A percentile compares a stretch with the other conserved stretches of the same genome.
phyloP scores from a whole-genome alignment of 768 basidiomycete genomes.

The Russula olivacea region DNA sequence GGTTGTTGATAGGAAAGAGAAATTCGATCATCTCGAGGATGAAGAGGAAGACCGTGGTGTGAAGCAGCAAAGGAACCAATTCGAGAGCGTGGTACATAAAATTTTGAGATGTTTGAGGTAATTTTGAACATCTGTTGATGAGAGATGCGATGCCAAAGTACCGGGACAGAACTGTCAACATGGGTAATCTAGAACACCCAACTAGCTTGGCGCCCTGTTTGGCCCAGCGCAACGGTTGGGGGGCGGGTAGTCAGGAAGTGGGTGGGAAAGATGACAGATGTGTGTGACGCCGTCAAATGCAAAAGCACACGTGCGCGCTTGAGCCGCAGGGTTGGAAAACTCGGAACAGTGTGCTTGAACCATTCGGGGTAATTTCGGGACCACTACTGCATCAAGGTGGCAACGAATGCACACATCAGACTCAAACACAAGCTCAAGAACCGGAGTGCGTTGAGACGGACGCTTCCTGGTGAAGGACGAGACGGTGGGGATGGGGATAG shows the following conservation, averaged over 20 bases:
- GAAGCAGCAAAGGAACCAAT: slow-evolving; percentile 17
- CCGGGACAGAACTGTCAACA: not conserved
- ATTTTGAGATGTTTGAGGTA: not conserved
- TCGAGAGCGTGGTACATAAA: slow-evolving; percentile 3
- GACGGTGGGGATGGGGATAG: not conserved
- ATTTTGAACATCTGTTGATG: slow-evolving; percentile 6
- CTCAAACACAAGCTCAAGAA: slow-evolving; percentile 19
- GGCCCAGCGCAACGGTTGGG: not conserved
- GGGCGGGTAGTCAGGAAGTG: not conserved
- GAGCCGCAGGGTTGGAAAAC: slow-evolving; percentile 7
- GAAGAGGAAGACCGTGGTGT: slow-evolving; percentile 22
- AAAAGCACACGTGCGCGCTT: slow-evolving; percentile 9
- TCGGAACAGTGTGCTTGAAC: slow-evolving; percentile 4
- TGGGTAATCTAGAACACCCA: not conserved
- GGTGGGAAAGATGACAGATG: not conserved
- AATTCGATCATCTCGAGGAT: slow-evolving; percentile 21
- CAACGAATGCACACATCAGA: slow-evolving; percentile 12
- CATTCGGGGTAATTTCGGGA: slow-evolving; percentile 13
- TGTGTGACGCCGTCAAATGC: slow-evolving; percentile 13
- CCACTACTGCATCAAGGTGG: slow-evolving; percentile 21
- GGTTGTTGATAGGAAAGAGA: slow-evolving; percentile 16
- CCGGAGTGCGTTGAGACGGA: slow-evolving; percentile 18
- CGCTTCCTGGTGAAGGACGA: not conserved
- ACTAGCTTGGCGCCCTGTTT: not conserved
- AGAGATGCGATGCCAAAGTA: not conserved